These are phyloP conservation scores for Daldinia caldariorum DNA, from an alignment of 495 filamentous ascomycete species.

Conservation along the genomic window DNA sequence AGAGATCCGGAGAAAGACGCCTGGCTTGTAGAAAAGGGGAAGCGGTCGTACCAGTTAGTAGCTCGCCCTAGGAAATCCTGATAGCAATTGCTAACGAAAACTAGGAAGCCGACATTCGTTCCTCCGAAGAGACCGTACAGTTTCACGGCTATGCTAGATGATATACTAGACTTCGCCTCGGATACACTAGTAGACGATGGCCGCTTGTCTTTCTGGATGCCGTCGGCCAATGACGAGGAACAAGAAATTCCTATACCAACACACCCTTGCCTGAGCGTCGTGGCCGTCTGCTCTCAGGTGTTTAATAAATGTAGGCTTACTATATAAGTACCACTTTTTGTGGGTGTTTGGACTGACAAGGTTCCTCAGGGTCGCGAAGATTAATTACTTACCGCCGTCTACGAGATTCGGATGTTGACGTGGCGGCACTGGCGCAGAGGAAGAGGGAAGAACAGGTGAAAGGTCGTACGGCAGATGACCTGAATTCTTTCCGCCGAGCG, in stretches of 20 bases:
- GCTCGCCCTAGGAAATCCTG: background rate
- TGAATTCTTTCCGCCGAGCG: constrained; percentile 81
- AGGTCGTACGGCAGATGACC: constrained; percentile 71
- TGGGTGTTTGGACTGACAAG: constrained; percentile 24
- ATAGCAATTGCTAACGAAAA: constrained; percentile 9
- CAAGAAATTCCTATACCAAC: constrained; percentile 78
- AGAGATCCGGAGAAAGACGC: constrained; percentile 70
- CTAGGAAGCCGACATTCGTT: constrained; percentile 78
- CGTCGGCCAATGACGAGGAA: constrained; percentile 81
- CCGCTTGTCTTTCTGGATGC: constrained; percentile 95
- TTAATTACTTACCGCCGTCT: constrained; percentile 85
- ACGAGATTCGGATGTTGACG: constrained; percentile 66
- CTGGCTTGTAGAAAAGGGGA: constrained; percentile 74
- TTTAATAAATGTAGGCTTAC: constrained; percentile 81
- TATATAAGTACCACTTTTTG: constrained; percentile 14
- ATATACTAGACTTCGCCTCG: constrained; percentile 85
- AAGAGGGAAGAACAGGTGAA: constrained; percentile 54
- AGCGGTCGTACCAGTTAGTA: constrained; percentile 72
- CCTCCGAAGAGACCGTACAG: constrained; percentile 92
- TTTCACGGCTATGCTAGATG: constrained; percentile 86
- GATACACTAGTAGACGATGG: constrained; percentile 83
- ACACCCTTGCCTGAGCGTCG: constrained; percentile 79
- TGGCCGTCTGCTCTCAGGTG: constrained; percentile 80
- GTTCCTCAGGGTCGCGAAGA: constrained; percentile 75
- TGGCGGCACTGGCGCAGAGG: constrained; percentile 51